These are phyloP conservation scores for Rhododendron williamsianum DNA, from an alignment of 148 eudicot genomes.

Conservation along the genomic window DNA sequence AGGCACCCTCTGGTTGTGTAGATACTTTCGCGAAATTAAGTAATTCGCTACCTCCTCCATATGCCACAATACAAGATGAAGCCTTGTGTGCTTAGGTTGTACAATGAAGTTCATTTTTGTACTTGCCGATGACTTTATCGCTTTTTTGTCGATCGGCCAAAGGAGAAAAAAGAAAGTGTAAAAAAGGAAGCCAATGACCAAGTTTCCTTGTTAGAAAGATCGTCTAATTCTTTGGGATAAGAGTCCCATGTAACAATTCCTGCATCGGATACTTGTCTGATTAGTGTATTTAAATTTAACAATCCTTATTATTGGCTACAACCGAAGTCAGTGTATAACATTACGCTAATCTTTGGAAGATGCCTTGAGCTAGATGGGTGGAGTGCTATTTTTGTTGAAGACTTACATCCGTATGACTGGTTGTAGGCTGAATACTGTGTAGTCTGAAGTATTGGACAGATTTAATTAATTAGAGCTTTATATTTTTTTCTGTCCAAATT, in stretches of 20 bases:
- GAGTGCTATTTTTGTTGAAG: neutral
- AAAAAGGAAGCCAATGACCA: neutral
- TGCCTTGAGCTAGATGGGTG: neutral
- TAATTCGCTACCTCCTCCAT: conserved; percentile 66
- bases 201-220: neutral
- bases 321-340: neutral
- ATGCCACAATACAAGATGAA: conserved; percentile 40
- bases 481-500: neutral
- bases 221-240: neutral
- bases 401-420: neutral
- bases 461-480: neutral
- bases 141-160: neutral
- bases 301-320: neutral
- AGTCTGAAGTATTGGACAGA: neutral
- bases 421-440: neutral
- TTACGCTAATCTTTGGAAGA: neutral
- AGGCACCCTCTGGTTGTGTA: conserved; percentile 34
- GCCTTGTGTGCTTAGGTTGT: conserved; percentile 50
- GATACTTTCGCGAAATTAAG: conserved; percentile 54
- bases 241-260: neutral
- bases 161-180: neutral
- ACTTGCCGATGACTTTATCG: neutral
- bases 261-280: neutral
- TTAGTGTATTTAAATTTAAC: neutral
- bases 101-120: neutral